These are phyloP conservation scores for Verticillium dahliae DNA, from an alignment of 2,329 filamentous ascomycete species.

Conservation along the genomic window DNA sequence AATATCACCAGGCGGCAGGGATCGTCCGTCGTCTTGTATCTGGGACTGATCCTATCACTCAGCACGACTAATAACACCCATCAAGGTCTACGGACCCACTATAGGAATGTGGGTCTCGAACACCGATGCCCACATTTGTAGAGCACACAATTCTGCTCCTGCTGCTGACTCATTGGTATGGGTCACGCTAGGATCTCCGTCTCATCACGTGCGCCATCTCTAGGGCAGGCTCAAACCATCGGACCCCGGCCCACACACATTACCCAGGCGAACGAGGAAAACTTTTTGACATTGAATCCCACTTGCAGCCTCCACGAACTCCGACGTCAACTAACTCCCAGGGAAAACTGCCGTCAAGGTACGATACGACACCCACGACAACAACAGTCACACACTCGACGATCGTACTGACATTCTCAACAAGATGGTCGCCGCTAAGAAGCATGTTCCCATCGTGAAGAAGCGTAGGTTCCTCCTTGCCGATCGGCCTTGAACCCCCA, in stretches of 20 bases:
- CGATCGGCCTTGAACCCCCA: constrained; percentile 1
- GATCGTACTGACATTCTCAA: constrained; percentile 24
- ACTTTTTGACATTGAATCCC: not conserved
- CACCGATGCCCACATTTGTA: not conserved
- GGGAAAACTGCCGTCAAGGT: constrained; percentile 36
- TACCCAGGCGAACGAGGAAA: not conserved
- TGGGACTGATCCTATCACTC: not conserved
- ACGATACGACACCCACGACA: constrained; percentile 12
- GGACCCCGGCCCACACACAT: not conserved
- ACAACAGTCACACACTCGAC: constrained; percentile 7
- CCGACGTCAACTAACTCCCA: constrained; percentile 12
- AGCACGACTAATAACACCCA: not conserved
- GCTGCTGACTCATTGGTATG: not conserved
- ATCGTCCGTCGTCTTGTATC: too few relatives aligned
- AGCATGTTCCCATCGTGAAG: constrained; percentile 99
- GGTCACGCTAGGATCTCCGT: not conserved
- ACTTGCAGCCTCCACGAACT: not conserved
- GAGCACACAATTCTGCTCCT: not conserved
- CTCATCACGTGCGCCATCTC: not conserved
- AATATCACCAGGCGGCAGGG: too few relatives aligned
- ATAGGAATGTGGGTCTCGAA: not conserved
- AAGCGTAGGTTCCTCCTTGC: constrained; percentile 74
- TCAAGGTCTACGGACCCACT: not conserved
- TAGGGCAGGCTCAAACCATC: not conserved
- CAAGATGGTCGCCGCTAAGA: constrained; percentile 98